phyloP scores from a whole-genome alignment of 768 basidiomycete genomes.

The Pholiota molesta region DNA sequence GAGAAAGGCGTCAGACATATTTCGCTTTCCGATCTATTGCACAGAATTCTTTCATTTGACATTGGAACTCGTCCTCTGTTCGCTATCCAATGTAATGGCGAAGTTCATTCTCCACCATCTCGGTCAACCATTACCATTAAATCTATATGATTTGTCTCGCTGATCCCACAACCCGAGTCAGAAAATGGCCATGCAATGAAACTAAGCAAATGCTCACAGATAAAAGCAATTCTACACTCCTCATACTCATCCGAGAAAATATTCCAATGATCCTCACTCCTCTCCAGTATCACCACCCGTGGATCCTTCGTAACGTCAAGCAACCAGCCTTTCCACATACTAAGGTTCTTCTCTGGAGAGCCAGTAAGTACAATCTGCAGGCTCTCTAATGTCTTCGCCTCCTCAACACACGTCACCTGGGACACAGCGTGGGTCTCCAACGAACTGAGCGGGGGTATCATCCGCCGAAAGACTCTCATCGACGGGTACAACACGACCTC shows the following conservation, averaged over 20 bases:
- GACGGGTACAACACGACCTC: conserved; percentile 32
- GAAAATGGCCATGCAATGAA: background rate
- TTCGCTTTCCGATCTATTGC: too few species aligned
- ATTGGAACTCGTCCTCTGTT: too few species aligned
- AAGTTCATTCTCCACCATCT: too few species aligned
- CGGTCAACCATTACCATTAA: too few species aligned
- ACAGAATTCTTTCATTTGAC: too few species aligned
- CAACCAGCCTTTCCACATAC: background rate
- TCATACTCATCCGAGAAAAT: conserved; percentile 20
- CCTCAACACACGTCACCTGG: conserved; percentile 29
- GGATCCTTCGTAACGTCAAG: conserved; percentile 15
- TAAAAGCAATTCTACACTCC: conserved; percentile 12
- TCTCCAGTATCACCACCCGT: conserved; percentile 15
- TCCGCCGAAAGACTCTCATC: conserved; percentile 30
- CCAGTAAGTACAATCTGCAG: conserved; percentile 30
- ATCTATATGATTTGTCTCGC: background rate
- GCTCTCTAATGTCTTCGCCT: conserved; percentile 26
- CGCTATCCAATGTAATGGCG: too few species aligned
- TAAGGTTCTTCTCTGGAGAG: background rate
- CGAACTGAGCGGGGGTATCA: conserved; percentile 24
- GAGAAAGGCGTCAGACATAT: too few species aligned
- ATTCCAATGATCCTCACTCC: conserved; percentile 13
- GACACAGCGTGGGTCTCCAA: conserved; percentile 26
- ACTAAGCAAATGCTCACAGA: conserved; percentile 7
- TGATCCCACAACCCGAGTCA: background rate